Conservation (phyloP, 345 rosid genomes). For the Lepidium didymum region DNA sequence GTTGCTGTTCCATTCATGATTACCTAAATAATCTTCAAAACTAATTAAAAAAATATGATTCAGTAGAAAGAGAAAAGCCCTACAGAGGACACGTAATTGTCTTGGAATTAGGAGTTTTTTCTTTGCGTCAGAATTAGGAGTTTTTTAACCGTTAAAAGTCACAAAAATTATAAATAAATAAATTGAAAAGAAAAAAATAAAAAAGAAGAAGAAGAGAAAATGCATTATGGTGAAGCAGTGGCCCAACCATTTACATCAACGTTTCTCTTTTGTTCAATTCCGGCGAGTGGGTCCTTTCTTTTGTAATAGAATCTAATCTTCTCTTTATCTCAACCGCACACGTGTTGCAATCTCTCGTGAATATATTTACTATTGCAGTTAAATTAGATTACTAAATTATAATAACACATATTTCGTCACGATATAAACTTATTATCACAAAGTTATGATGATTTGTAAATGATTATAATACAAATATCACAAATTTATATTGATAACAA, state of each 20-base stretch:
- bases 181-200: background rate
- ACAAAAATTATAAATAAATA: background rate
- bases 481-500: no score
- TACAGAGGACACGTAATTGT: slow-evolving; percentile 24
- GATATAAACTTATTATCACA: no score
- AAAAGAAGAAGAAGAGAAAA: background rate
- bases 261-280: background rate
- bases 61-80: slow-evolving; percentile 6
- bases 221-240: slow-evolving; percentile 14
- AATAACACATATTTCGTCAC: no score
- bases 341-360: background rate
- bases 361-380: background rate
- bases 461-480: no score
- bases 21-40: background rate
- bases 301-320: background rate
- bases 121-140: no score
- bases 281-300: slow-evolving; percentile 1
- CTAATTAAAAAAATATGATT: no score
- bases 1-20: background rate
- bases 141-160: slow-evolving; percentile 8
- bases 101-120: slow-evolving; percentile 6
- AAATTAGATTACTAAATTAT: slow-evolving; percentile 3
- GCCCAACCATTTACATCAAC: slow-evolving; percentile 23
- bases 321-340: background rate
- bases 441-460: no score